Percentiles rank a stretch among this genome's conserved stretches.
These are phyloP conservation scores for Botrytis byssoidea DNA, from an alignment of 2,329 filamentous ascomycete species.

Conservation along the genomic window DNA sequence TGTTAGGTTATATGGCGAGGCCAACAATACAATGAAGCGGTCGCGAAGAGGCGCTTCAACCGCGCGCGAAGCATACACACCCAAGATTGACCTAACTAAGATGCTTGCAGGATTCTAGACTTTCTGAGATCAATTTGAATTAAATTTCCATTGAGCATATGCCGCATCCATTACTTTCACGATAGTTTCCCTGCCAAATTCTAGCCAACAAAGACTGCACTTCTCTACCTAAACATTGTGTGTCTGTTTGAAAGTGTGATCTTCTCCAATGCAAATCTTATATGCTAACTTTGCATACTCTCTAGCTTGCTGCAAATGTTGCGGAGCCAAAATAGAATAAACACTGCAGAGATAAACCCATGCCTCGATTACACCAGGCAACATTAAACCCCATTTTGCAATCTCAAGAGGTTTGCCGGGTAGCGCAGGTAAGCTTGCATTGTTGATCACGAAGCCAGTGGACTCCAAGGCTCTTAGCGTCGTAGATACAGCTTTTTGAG, in stretches of 20 bases:
- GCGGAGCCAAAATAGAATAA: slow-evolving; percentile 20
- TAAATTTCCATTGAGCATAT: too few species aligned
- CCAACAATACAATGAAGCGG: not conserved
- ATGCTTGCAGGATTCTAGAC: too few species aligned
- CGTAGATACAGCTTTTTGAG: slow-evolving; percentile 7
- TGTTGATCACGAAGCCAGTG: slow-evolving; percentile 24
- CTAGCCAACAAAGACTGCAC: not conserved
- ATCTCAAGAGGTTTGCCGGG: slow-evolving; percentile 9
- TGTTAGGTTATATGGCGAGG: not conserved
- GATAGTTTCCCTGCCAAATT: not conserved
- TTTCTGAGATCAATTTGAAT: not conserved
- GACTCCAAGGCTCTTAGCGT: slow-evolving; percentile 20
- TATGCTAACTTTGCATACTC: slow-evolving; percentile 20
- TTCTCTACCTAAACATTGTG: slow-evolving; percentile 8
- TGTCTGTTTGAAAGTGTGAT: slow-evolving; percentile 24
- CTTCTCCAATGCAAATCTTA: slow-evolving; percentile 24
- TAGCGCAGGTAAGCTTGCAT: slow-evolving; percentile 13
- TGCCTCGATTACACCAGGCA: slow-evolving; percentile 16
- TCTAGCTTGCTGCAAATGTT: slow-evolving; percentile 1
- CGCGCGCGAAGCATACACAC: not conserved
- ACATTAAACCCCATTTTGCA: slow-evolving; percentile 24
- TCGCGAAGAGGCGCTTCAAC: not conserved
- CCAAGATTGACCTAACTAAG: not conserved
- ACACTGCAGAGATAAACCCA: slow-evolving; percentile 22
- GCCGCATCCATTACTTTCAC: too few species aligned